Conservation (phyloP, 805 yeast species). For the Debaryomyces hansenii region DNA sequence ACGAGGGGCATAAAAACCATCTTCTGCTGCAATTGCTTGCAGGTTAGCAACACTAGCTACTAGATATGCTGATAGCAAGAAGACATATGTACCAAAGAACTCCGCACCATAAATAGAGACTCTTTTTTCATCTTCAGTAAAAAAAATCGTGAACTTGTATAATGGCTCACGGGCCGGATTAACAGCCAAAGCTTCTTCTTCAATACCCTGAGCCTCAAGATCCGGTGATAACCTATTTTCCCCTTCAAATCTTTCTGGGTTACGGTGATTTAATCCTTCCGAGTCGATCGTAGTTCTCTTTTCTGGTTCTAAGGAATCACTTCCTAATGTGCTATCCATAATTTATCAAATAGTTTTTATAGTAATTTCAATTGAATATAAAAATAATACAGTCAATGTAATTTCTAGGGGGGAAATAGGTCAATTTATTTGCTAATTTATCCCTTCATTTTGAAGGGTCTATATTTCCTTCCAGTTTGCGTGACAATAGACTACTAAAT, state of each 20-base stretch:
- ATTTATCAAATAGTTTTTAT: background rate
- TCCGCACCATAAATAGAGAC: slow-evolving; percentile 35
- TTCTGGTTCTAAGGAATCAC: background rate
- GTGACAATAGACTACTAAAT: too few relatives aligned
- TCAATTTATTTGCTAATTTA: too few relatives aligned
- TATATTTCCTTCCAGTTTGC: too few relatives aligned
- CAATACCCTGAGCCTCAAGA: background rate
- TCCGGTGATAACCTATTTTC: background rate
- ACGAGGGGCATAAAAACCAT: slow-evolving; percentile 62
- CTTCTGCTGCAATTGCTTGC: slow-evolving; percentile 36
- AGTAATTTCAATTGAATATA: too few relatives aligned
- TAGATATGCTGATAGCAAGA: slow-evolving; percentile 76
- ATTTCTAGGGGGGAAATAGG: background rate
- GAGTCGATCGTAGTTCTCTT: background rate
- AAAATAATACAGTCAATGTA: too few relatives aligned
- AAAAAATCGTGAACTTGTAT: background rate
- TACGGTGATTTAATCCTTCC: background rate
- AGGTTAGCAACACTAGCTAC: slow-evolving; percentile 84
- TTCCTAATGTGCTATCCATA: background rate
- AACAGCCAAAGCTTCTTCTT: background rate
- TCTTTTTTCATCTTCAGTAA: background rate
- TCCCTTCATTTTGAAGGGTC: too few relatives aligned
- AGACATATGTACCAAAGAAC: slow-evolving; percentile 82
- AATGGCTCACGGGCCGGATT: slow-evolving; percentile 1
- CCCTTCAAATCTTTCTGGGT: background rate